Base-by-base conservation (phyloP, 305 asterid genomes). In the Fraxinus ornus region DNA sequence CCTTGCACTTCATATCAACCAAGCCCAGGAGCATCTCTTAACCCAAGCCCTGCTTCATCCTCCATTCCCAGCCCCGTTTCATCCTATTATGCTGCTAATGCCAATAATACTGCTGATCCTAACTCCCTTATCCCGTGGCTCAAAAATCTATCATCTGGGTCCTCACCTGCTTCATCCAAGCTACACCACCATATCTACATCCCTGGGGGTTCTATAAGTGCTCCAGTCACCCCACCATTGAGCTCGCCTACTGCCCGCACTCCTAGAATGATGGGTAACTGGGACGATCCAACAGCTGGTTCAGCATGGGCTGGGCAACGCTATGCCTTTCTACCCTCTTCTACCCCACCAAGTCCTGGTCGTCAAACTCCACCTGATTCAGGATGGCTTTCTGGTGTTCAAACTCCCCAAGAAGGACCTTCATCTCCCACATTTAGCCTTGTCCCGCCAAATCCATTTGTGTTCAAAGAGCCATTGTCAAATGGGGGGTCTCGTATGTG, bases 91-190 rank as follows among this genome's bases (percentile, higher is more conserved):
- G 81, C 89, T 37, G 84, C 89, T 82, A 92, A 85, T 87, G 88
- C 75, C 64, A 90, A 86, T 83, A 89, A 83, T 64, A 84, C 85
- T 24, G 76, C 92, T 8, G 98, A 96, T 81, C 92, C 97, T 35
- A 93, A 93, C 83, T 93, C 98, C 76, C 98, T 96, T 5, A 96
- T 96, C 75, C 99, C 99, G 21, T 96, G 99, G 99, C 98, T 94
- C 1, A 91, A 94, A 86, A 92, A 92, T 75, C 88, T 96, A 5
- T 96, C 99, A 15, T 92, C 97, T 3, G 92, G 97, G 84, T 84
- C 95, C 78, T 72, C 89, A n/a, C 90, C 94, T 7, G 75, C 87
- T 75, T 88, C 92, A 62, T 88, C 98, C 70, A 96, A 93, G 86
- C 85, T 89, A 75, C 92, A 95, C 44, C 76, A 71, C 85, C 91